Evolutionary conservation across 1,139 yeast species (phyloP), one percentile per base, ranked within the genome.

Genomic region (Taiozyma sp.): DNA sequence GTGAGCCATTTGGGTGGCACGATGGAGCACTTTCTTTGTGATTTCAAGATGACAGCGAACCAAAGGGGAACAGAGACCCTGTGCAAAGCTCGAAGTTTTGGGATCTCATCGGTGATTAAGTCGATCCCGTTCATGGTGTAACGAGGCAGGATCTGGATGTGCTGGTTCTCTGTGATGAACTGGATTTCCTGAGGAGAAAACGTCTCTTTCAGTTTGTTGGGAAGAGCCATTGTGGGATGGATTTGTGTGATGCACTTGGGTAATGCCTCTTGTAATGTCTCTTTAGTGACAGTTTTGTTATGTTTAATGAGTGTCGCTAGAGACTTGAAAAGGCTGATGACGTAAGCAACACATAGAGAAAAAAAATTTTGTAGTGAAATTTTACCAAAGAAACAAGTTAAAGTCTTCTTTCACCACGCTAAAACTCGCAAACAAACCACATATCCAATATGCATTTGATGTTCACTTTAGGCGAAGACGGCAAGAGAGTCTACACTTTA

Each of bases 391-490:
- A n/a, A n/a, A 19, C 19, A 19, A 19, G 19, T 19, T 19, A 19
- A 19, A 19, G 19, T 19, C 19, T 19, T 19, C 19, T 19, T 19
- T 19, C 19, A 19, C 19, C 19, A 19, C 19, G 19, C 19, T 24
- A 24, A 24, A 24, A 24, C 7, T 24, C 7, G 7, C 13, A 26
- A 24, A 34, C 46, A 11, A n/a, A 22, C 21, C 29, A 19, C 43
- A 40, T n/a, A 11, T 16, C n/a, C 41, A 68, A 62, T 56, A 93
- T 93, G 99, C 98, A 93, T 87, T 85, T 95, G 72, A 95, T 95
- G 99, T 95, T 88, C 90, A 89, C 97, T 56, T 73, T 86, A 68
- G 96, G 91, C 66, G 81, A 82, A 58, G 96, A 90, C 62, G 99
- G 99, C 64, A 90, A 91, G 80, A 88, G 99, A 73, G 73, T 88